phyloP scores from a whole-genome alignment of 176 grass and related monocot species.

The Ampelocalamus luodianensis region DNA sequence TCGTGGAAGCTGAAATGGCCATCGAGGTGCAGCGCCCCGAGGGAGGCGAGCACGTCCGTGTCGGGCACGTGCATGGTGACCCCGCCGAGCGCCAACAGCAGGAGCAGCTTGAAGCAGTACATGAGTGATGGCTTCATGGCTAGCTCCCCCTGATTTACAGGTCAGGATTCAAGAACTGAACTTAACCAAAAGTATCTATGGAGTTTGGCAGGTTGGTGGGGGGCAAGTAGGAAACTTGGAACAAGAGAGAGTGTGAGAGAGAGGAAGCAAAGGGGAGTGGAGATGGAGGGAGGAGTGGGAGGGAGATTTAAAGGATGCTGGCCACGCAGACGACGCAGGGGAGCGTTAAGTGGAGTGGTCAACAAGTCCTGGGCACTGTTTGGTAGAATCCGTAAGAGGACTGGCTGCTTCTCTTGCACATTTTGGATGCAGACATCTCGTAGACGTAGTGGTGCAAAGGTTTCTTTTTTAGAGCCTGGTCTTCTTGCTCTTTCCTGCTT shows the following conservation, averaged over 20 bases:
- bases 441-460: conserved; percentile 54
- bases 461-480: conserved; percentile 40
- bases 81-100: conserved; percentile 65
- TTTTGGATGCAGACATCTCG: conserved; percentile 44
- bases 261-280: neutral
- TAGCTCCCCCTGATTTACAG: neutral
- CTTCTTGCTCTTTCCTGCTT: conserved; percentile 26
- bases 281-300: conserved; percentile 50
- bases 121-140: conserved; percentile 53
- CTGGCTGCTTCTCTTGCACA: conserved; percentile 46
- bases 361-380: conserved; percentile 46
- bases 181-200: conserved; percentile 20
- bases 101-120: conserved; percentile 64
- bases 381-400: conserved; percentile 58
- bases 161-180: neutral
- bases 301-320: conserved; percentile 69
- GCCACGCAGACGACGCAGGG: conserved; percentile 38
- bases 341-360: conserved; percentile 59
- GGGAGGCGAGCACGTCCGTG: conserved; percentile 49
- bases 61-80: conserved; percentile 85
- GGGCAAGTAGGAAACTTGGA: conserved; percentile 34
- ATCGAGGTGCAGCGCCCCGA: conserved; percentile 50
- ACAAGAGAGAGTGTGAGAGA: neutral
- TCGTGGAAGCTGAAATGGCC: conserved; percentile 70
- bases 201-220: conserved; percentile 58